Conservation (phyloP, 1,139 yeast species). For the Chernovozyma sophiae-reginae region DNA sequence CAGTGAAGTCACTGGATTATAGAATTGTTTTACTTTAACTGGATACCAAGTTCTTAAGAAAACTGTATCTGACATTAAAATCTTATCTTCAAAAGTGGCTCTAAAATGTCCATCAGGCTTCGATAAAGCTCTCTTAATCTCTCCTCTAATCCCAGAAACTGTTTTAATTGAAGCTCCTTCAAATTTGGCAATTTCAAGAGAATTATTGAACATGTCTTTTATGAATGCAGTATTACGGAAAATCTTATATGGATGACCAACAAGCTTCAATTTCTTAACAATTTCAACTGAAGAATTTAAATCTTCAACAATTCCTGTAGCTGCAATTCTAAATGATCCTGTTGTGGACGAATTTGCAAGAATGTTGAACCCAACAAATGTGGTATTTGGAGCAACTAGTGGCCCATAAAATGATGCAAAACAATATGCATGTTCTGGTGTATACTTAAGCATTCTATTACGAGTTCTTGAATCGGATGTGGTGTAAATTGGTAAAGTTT, state of each 20-base stretch:
- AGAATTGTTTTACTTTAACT: slow-evolving; percentile 81
- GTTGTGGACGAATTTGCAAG: slow-evolving; percentile 82
- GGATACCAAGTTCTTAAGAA: slow-evolving; percentile 97
- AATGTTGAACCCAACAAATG: slow-evolving; percentile 91
- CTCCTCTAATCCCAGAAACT: slow-evolving; percentile 96
- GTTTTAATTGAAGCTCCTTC: slow-evolving; percentile 97
- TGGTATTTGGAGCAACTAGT: slow-evolving; percentile 92
- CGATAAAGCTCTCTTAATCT: slow-evolving; percentile 88
- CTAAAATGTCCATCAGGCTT: slow-evolving; percentile 96
- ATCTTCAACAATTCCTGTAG: slow-evolving; percentile 96
- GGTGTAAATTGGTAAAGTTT: slow-evolving; percentile 91
- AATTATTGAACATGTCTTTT: slow-evolving; percentile 90
- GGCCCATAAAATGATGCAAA: slow-evolving; percentile 97
- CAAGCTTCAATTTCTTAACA: slow-evolving; percentile 91
- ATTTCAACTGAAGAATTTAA: slow-evolving; percentile 87
- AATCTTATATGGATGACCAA: slow-evolving; percentile 90
- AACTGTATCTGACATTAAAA: slow-evolving; percentile 83
- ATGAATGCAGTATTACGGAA: slow-evolving; percentile 96
- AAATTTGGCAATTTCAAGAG: slow-evolving; percentile 93
- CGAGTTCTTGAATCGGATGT: slow-evolving; percentile 97
- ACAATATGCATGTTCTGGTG: slow-evolving; percentile 98
- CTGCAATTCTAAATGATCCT: slow-evolving; percentile 90
- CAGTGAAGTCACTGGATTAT: slow-evolving; percentile 93
- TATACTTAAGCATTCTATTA: slow-evolving; percentile 95
- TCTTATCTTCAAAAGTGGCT: slow-evolving; percentile 97